A percentile compares a stretch with the other conserved stretches of the same genome.
phyloP scores from a whole-genome alignment of 352 stramenopile species.

The Pelagophyceae sp. region DNA sequence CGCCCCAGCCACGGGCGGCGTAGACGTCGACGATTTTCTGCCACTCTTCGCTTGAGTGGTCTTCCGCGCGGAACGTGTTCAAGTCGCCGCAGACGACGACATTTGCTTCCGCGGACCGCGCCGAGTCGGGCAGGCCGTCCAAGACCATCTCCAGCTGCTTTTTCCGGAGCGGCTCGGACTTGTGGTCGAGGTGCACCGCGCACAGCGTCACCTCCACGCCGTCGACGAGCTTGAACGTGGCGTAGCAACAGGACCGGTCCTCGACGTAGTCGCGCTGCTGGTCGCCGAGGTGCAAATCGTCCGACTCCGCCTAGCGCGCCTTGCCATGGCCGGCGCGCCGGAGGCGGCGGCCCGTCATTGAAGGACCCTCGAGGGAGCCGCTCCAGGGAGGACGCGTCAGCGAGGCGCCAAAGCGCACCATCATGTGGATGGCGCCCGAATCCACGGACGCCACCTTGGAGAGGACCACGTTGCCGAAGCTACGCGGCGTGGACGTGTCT shows the following conservation, averaged over 20 bases:
- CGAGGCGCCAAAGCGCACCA: no score
- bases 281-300: background rate
- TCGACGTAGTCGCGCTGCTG: conserved; percentile 8
- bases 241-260: background rate
- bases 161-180: background rate
- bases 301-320: background rate
- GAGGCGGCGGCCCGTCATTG: no score
- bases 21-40: background rate
- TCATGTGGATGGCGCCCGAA: background rate
- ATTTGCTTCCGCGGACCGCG: background rate
- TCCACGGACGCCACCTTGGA: background rate
- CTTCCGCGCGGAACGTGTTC: background rate
- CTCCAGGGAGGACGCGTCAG: no score
- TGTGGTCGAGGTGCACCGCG: conserved; percentile 13
- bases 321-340: no score
- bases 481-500: no score
- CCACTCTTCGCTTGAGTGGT: conserved; percentile 8
- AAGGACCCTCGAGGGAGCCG: no score
- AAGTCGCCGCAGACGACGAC: conserved; percentile 1
- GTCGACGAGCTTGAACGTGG: background rate
- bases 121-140: background rate
- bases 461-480: conserved; percentile 9
- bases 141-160: background rate
- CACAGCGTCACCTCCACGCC: background rate
- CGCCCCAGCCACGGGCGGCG: background rate